Evolutionary conservation across 1,284 basidiomycete species (phyloP).

Genomic region (Kwoniella shivajii): DNA sequence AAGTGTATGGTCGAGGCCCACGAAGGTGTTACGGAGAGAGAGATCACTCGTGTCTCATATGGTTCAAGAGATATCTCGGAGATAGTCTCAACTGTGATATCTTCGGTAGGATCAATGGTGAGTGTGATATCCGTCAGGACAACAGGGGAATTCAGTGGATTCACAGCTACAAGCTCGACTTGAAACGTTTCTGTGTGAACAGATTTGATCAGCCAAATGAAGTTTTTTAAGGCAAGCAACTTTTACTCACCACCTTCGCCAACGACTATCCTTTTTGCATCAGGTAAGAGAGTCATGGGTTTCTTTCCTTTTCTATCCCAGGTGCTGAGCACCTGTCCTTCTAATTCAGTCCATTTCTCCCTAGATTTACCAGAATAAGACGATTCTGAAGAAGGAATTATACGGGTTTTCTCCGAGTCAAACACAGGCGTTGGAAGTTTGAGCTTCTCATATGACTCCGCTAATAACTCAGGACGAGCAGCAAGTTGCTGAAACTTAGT

Average conservation of each 20-base stretch:
- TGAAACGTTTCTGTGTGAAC: conserved; percentile 44
- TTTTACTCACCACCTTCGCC: conserved; percentile 45
- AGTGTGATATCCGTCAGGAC: conserved; percentile 33
- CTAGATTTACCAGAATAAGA: conserved; percentile 18
- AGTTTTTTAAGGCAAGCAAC: not conserved
- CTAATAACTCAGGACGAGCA: conserved; percentile 38
- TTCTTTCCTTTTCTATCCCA: conserved; percentile 51
- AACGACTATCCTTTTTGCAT: conserved; percentile 28
- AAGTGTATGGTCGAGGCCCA: conserved; percentile 38
- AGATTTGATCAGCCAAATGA: not conserved
- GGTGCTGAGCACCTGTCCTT: conserved; percentile 29
- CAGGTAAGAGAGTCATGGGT: conserved; percentile 36
- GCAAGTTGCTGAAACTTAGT: conserved; percentile 38
- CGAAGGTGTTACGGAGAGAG: conserved; percentile 35
- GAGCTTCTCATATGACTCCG: conserved; percentile 29
- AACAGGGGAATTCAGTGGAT: conserved; percentile 55
- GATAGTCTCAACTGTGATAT: conserved; percentile 31
- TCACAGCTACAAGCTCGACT: conserved; percentile 53
- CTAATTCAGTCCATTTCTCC: conserved; percentile 33
- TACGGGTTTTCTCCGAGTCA: conserved; percentile 36
- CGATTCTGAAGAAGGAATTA: conserved; percentile 28
- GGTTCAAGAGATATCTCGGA: conserved; percentile 48
- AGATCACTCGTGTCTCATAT: conserved; percentile 46
- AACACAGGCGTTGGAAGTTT: conserved; percentile 46
- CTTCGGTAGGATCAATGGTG: conserved; percentile 18